Conservation (phyloP, 1,139 yeast genomes). For the Kurtzmaniella natalensis region DNA sequence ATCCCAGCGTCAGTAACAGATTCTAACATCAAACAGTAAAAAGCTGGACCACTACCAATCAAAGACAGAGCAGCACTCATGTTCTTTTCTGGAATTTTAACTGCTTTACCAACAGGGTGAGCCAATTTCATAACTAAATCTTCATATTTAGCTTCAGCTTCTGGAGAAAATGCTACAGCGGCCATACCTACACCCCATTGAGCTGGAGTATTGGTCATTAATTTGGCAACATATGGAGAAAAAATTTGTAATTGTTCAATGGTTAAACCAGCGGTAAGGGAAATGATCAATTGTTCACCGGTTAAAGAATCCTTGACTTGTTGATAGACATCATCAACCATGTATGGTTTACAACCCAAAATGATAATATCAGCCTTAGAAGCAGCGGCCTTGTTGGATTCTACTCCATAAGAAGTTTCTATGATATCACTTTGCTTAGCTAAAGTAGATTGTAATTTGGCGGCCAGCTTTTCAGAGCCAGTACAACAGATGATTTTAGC, state of each 20-base stretch:
- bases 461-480: constrained; percentile 49
- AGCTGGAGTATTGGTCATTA: constrained; percentile 99
- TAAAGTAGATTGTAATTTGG: constrained; percentile 24
- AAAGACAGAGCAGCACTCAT: constrained; percentile 96
- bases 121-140: constrained; percentile 55
- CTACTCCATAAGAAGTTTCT: constrained; percentile 50
- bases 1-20: constrained; percentile 93
- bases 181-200: constrained; percentile 92
- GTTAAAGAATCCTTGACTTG: constrained; percentile 39
- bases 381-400: constrained; percentile 54
- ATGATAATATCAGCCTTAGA: constrained; percentile 63
- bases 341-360: constrained; percentile 82
- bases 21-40: constrained; percentile 84
- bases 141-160: constrained; percentile 44
- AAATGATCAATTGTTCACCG: constrained; percentile 62
- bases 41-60: constrained; percentile 97
- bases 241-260: constrained; percentile 58
- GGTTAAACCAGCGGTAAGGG: constrained; percentile 91
- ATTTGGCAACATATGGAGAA: constrained; percentile 67
- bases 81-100: constrained; percentile 79
- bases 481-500: constrained; percentile 73
- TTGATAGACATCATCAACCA: constrained; percentile 58
- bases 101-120: constrained; percentile 63
- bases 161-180: constrained; percentile 65
- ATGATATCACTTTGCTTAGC: constrained; percentile 44